Base-by-base conservation (phyloP, 2,329 filamentous ascomycete genomes). In the Kalmusia sp. region DNA sequence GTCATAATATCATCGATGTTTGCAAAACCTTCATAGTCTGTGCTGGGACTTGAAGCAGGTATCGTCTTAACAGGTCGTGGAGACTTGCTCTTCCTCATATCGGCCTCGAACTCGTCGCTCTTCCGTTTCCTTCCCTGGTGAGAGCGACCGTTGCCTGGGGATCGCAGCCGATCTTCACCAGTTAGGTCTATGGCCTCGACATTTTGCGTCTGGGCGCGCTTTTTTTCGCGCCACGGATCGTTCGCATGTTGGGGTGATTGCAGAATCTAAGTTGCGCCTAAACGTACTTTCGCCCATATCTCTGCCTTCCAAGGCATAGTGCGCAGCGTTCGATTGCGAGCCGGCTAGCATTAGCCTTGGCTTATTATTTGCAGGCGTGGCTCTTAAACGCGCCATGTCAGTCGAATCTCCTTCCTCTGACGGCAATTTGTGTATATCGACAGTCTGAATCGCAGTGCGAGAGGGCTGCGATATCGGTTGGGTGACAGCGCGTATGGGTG, bases 361-460 rank as follows among this genome's bases (percentile, higher is more conserved):
- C 59, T 71, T 78, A 31, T 68, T 70, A 39, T 72, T 76, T n/a
- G 70, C 72, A 28, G 79, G 77, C n/a, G 74, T 77, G 4, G 70
- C 68, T 38, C 77, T 68, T 44, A 80, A 52, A 52, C 76, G 71
- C 45, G 76, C 79, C 79, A 82, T 82, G 35, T 72, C 68, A 34
- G 44, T 33, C 6, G 30, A 25, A 19, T 33, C 51, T 52, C 50
- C 56, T 31, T 46, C 51, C 25, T 31, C 46, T 25, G 49, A 31
- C 9, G 59, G 49, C 30, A 55, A 57, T 25, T 61, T 63, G 44
- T 72, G 63, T 64, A 63, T 70, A 50, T 67, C 62, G 37, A 65
- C 43, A 7, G 63, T 64, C 53, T 50, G 63, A 25, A 58, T 57
- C 45, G 57, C 61, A 22, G 58, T 31, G 47, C 62, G 57, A 48